These are phyloP conservation scores for Fusarium lateritium DNA, from an alignment of 2,329 filamentous ascomycete genomes.

Conservation along the genomic window DNA sequence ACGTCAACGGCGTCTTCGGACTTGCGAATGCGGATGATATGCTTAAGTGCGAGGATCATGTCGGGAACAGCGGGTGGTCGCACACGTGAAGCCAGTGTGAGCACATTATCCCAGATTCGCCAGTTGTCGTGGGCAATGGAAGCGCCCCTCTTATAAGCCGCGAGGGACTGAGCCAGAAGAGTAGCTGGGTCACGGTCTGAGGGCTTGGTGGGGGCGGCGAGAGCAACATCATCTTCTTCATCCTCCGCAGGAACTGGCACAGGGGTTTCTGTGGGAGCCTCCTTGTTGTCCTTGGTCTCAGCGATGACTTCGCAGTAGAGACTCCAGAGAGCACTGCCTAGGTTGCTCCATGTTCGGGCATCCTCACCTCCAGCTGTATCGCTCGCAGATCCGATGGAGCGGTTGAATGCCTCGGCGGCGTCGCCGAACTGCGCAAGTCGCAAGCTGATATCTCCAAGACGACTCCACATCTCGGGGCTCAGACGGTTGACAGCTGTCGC, in stretches of 20 bases:
- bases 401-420: slow-evolving; percentile 86
- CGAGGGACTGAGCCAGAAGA: slow-evolving; percentile 80
- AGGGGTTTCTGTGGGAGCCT: slow-evolving; percentile 41
- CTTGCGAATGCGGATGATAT: slow-evolving; percentile 82
- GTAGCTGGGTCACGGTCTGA: slow-evolving; percentile 66
- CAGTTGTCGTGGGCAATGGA: slow-evolving; percentile 87
- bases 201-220: slow-evolving; percentile 36
- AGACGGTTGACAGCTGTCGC: slow-evolving; percentile 85
- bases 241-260: slow-evolving; percentile 41
- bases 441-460: slow-evolving; percentile 89
- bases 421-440: slow-evolving; percentile 82
- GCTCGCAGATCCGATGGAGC: slow-evolving; percentile 77
- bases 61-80: slow-evolving; percentile 82
- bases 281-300: slow-evolving; percentile 52
- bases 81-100: slow-evolving; percentile 86
- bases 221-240: slow-evolving; percentile 51
- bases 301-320: slow-evolving; percentile 71
- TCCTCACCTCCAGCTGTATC: slow-evolving; percentile 83
- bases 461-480: slow-evolving; percentile 88
- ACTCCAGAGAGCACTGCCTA: slow-evolving; percentile 86
- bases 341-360: slow-evolving; percentile 94
- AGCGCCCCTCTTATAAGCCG: slow-evolving; percentile 89
- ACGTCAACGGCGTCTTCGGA: slow-evolving; percentile 85
- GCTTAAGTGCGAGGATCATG: slow-evolving; percentile 80
- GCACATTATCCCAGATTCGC: slow-evolving; percentile 97